Conservation (phyloP, 768 basidiomycete species). For the Tephrocybe rancida region DNA sequence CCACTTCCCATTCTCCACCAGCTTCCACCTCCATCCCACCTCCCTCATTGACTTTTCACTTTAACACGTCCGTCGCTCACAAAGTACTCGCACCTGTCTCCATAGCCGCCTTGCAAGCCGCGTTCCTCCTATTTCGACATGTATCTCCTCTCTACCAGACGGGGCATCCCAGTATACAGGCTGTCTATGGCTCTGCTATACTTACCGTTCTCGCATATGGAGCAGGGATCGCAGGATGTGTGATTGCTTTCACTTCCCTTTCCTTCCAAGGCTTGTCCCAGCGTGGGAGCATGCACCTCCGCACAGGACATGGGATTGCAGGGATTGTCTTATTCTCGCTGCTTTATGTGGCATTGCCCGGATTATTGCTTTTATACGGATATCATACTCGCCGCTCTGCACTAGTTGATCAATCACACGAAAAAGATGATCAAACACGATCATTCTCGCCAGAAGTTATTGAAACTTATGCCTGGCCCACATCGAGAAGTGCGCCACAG, state of each 20-base stretch:
- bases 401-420: constrained; percentile 11
- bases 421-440: constrained; percentile 16
- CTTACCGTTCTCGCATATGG: constrained; percentile 50
- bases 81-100: constrained; percentile 50
- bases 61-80: constrained; percentile 44
- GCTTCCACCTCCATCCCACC: constrained; percentile 25
- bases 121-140: constrained; percentile 38
- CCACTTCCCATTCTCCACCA: neutral
- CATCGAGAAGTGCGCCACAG: constrained; percentile 33
- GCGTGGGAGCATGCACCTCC: constrained; percentile 37
- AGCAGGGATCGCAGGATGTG: constrained; percentile 64
- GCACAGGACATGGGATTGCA: constrained; percentile 64
- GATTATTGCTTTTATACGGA: constrained; percentile 33
- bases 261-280: constrained; percentile 26
- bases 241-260: constrained; percentile 63
- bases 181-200: constrained; percentile 25
- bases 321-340: constrained; percentile 66
- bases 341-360: constrained; percentile 57
- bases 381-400: constrained; percentile 8
- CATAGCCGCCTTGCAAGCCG: constrained; percentile 36
- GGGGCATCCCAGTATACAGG: neutral
- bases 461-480: constrained; percentile 32
- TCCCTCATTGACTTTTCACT: constrained; percentile 14
- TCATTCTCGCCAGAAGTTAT: constrained; percentile 25
- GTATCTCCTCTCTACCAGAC: constrained; percentile 19